Evolutionary conservation across 179 eudicot species (phyloP), one percentile per base, ranked within the genome.

Genomic region (Beta corolliflora): DNA sequence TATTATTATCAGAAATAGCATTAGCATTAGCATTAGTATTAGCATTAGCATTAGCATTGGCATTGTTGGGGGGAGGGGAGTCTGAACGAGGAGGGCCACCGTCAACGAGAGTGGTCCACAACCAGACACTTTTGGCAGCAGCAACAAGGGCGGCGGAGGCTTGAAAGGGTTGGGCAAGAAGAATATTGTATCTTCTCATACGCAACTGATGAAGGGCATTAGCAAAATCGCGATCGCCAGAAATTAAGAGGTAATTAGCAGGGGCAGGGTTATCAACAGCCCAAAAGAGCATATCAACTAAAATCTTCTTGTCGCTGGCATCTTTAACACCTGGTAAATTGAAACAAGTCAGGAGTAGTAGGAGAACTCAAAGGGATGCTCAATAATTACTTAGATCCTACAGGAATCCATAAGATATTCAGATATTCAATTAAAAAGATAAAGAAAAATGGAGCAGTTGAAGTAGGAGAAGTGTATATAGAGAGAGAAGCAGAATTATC

Each of bases 281-380:
- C 98, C 98, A 94, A 71, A 94, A 93, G 58, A 94, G 82, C 98
- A 94, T 94, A 76, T 94, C 98, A 52, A 93, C 97, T 70, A 94
- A 68, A 82, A 94, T 94, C 88, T 93, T 94, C 90, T 93, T 94
- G 85, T 94, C 98, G 41, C 97, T 93, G 18, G 98, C 96, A 87
- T 94, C 98, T 87, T 94, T 94, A 63, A 83, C 93, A 83, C 98
- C 98, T 92, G 82, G 64, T 67, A 9, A 11, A 59, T 21, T 41
- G 16, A 41, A 52, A 23, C 15, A 14, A 13, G 31, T 5, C 14
- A n/a, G 14, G 54, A 23, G 18, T 9, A 18, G 19, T 2, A 54
- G 58, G 3, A 54, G 16, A 11, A 9, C 12, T 9, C 15, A 14
- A 54, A 14, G 9, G 7, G 7, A 46, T 5, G 5, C 50, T 46